These are phyloP conservation scores for Schizosaccharomyces octosporus DNA, from an alignment of 805 yeast species.

Conservation along the genomic window DNA sequence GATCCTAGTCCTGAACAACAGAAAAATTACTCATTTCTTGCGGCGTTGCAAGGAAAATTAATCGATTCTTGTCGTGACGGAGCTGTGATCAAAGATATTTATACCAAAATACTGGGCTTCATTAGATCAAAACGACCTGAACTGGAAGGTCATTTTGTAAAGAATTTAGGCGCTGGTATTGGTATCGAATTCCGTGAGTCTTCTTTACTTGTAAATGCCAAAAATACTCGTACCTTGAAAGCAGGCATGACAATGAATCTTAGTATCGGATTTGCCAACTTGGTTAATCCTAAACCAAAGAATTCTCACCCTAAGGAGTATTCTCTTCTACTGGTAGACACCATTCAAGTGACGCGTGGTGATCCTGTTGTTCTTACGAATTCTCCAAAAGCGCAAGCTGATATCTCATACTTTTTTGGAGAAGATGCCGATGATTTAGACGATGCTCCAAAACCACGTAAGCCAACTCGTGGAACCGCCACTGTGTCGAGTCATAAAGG, in stretches of 20 bases:
- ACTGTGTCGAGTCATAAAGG: slow-evolving; percentile 35
- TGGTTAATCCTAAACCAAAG: slow-evolving; percentile 23
- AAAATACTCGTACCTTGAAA: slow-evolving; percentile 39
- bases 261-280: slow-evolving; percentile 49
- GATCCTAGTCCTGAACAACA: slow-evolving; percentile 69
- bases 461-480: slow-evolving; percentile 31
- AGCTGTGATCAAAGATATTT: slow-evolving; percentile 37
- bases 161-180: slow-evolving; percentile 65
- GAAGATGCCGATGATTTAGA: slow-evolving; percentile 21
- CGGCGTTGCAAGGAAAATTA: slow-evolving; percentile 45
- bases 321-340: slow-evolving; percentile 55
- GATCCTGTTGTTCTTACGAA: slow-evolving; percentile 39
- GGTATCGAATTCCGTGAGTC: slow-evolving; percentile 81
- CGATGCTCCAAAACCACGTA: slow-evolving; percentile 7
- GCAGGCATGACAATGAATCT: slow-evolving; percentile 56
- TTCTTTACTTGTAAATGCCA: slow-evolving; percentile 42
- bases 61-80: slow-evolving; percentile 42
- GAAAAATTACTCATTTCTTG: slow-evolving; percentile 49
- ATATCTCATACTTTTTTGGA: slow-evolving; percentile 64
- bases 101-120: slow-evolving; percentile 33
- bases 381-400: slow-evolving; percentile 45
- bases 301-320: slow-evolving; percentile 33
- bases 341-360: slow-evolving; percentile 40
- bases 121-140: slow-evolving; percentile 42
- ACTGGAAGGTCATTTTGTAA: slow-evolving; percentile 37